These are phyloP conservation scores for Cochlearia excelsa DNA, from an alignment of 345 rosid species.

Conservation along the genomic window DNA sequence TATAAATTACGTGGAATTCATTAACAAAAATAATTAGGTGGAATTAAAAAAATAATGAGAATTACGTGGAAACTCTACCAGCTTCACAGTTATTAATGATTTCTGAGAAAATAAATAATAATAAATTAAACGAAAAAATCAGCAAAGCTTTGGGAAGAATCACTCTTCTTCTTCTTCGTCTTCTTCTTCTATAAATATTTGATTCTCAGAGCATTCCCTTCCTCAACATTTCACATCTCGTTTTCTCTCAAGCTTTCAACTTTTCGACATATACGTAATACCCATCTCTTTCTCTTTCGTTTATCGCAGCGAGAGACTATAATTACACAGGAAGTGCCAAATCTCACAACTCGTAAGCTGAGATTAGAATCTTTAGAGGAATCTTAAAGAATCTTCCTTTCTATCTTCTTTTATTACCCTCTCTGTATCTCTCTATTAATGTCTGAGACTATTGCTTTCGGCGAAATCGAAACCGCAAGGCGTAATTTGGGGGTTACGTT, in stretches of 20 bases:
- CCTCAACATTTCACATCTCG: conserved; percentile 27
- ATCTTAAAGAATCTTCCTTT: conserved; percentile 33
- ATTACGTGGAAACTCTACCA: conserved; percentile 24
- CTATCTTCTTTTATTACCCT: not conserved
- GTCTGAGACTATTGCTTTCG: conserved; percentile 30
- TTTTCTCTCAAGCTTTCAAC: not conserved
- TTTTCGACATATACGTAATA: not conserved
- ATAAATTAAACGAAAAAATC: not conserved
- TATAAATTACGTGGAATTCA: conserved; percentile 20
- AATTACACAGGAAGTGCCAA: conserved; percentile 9
- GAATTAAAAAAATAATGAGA: not conserved
- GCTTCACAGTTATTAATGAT: not conserved
- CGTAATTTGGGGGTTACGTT: conserved; percentile 36
- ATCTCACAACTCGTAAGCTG: not conserved
- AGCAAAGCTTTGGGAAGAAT: conserved; percentile 21
- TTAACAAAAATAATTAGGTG: conserved; percentile 1
- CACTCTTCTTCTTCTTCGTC: not conserved
- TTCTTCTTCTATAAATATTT: conserved; percentile 32
- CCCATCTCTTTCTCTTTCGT: conserved; percentile 18
- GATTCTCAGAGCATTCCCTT: conserved; percentile 9
- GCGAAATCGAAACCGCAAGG: conserved; percentile 31
- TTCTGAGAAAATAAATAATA: not conserved
- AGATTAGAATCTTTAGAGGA: conserved; percentile 30
- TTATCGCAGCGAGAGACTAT: conserved; percentile 7
- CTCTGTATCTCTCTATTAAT: not conserved